These are phyloP conservation scores for Beauveria asiatica DNA, from an alignment of 2,329 filamentous ascomycete species.

Conservation along the genomic window DNA sequence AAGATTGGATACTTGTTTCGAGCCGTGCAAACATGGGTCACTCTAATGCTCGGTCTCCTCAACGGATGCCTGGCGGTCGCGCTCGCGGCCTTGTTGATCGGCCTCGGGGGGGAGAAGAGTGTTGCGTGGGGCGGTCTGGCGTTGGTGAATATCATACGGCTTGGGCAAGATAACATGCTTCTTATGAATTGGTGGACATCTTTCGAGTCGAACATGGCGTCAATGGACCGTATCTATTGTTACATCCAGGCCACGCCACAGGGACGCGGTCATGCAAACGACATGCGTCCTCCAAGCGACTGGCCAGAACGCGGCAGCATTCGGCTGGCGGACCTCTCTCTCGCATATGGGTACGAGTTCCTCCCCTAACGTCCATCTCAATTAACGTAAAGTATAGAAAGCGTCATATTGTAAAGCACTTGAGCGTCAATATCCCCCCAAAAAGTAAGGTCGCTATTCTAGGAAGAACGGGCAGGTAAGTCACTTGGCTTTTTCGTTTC, in stretches of 20 bases:
- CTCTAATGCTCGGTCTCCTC: not conserved
- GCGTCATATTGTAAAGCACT: not conserved
- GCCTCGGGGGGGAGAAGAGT: not conserved
- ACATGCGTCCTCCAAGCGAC: not conserved
- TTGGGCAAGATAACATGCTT: conserved; percentile 4
- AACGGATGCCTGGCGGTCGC: not conserved
- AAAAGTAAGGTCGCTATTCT: conserved; percentile 1
- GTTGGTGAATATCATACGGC: not conserved
- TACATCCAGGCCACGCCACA: not conserved
- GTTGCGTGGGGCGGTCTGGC: conserved; percentile 1
- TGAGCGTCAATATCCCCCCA: not conserved
- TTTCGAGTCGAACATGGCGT: conserved; percentile 2
- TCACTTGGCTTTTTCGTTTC: not conserved
- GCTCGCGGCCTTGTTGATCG: not conserved
- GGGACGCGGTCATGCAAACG: not conserved
- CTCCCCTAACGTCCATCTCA: not conserved
- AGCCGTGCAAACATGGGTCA: not conserved
- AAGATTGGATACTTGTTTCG: not conserved
- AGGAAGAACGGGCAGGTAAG: conserved; percentile 5
- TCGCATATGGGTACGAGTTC: not conserved
- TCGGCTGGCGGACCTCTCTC: not conserved
- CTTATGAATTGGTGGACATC: conserved; percentile 4
- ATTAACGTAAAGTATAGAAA: not conserved
- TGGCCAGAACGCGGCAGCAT: not conserved
- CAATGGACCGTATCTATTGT: not conserved